These are phyloP conservation scores for Scopulariopsis brevicaulis DNA, from an alignment of 2,329 filamentous ascomycete species.

Conservation along the genomic window DNA sequence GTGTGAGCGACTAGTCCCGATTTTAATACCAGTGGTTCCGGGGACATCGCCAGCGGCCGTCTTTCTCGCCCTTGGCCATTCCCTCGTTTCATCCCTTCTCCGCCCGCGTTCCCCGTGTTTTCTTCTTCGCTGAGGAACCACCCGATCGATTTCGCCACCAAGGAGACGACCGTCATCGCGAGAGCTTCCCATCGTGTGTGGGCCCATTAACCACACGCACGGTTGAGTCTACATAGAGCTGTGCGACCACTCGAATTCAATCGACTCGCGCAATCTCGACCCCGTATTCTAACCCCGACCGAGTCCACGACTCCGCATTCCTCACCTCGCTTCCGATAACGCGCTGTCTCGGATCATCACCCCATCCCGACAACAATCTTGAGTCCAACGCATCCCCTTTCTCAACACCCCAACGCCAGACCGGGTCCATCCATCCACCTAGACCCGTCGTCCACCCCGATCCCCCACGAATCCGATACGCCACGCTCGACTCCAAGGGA, in stretches of 20 bases:
- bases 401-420: neutral
- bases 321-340: neutral
- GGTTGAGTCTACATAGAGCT: neutral
- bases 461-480: neutral
- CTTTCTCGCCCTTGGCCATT: neutral
- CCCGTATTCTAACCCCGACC: too few species aligned
- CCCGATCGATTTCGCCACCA: too few species aligned
- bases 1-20: too few species aligned
- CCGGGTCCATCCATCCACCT: neutral
- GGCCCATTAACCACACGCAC: too few species aligned
- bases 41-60: neutral
- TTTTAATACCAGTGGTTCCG: too few species aligned
- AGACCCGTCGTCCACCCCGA: neutral
- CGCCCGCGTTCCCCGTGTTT: neutral
- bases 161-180: too few species aligned
- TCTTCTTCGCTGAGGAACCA: neutral
- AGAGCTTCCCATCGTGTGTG: too few species aligned
- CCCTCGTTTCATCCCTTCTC: neutral
- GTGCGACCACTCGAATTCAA: neutral
- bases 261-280: too few species aligned
- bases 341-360: neutral
- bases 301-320: too few species aligned
- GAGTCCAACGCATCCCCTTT: neutral
- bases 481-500: neutral
- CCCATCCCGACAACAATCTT: neutral